Percentiles rank a stretch among this genome's conserved stretches.
These are phyloP conservation scores for Saturnispora kantuleensis DNA, from an alignment of 805 yeast genomes.

Conservation along the genomic window DNA sequence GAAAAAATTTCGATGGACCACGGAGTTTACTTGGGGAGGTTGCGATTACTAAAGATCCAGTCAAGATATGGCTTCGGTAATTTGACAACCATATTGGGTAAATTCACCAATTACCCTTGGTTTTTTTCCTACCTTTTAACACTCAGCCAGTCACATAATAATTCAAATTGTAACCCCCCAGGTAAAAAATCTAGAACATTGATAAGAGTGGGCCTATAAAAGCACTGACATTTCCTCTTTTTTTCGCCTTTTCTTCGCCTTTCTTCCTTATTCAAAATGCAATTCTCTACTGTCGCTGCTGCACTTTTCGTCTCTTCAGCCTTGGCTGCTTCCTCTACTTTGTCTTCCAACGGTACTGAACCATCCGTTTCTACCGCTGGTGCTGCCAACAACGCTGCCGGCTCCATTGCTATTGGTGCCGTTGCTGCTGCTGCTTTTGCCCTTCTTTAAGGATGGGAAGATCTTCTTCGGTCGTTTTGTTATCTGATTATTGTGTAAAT, in stretches of 20 bases:
- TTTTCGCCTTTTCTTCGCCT: conserved; percentile 1
- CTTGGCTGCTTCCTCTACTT: conserved; percentile 41
- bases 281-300: conserved; percentile 59
- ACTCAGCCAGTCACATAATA: too few species aligned
- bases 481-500: background rate
- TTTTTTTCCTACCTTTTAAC: too few species aligned
- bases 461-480: too few species aligned
- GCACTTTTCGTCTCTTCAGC: conserved; percentile 64
- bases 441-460: conserved; percentile 23
- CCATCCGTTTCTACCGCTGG: conserved; percentile 35
- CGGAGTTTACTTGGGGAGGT: too few species aligned
- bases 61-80: too few species aligned
- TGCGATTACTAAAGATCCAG: too few species aligned
- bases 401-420: conserved; percentile 73
- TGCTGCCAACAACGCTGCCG: conserved; percentile 30
- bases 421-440: conserved; percentile 77
- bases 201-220: background rate
- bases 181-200: too few species aligned
- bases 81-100: too few species aligned
- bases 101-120: too few species aligned
- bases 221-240: background rate
- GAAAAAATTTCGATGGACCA: too few species aligned
- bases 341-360: conserved; percentile 37
- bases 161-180: too few species aligned
- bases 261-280: conserved; percentile 36